phyloP scores from a whole-genome alignment of 2,329 filamentous ascomycete genomes.

The Fusarium sp. region DNA sequence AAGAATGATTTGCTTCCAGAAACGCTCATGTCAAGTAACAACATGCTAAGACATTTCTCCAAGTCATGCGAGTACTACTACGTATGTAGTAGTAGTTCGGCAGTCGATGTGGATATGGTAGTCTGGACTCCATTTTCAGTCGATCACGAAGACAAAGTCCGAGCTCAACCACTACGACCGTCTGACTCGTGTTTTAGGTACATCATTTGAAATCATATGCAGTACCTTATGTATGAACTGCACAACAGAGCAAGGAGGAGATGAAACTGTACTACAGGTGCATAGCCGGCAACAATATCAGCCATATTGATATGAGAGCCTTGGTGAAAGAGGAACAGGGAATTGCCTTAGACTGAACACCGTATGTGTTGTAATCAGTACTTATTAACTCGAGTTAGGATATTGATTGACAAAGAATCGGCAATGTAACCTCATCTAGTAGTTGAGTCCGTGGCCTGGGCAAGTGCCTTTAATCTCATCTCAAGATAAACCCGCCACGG shows the following conservation, averaged over 20 bases:
- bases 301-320: background rate
- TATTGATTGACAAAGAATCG: slow-evolving; percentile 12
- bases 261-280: background rate
- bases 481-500: slow-evolving; percentile 22
- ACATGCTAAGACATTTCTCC: slow-evolving; percentile 3
- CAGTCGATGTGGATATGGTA: slow-evolving; percentile 6
- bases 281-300: background rate
- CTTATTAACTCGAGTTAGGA: slow-evolving; percentile 1
- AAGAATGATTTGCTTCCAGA: slow-evolving; percentile 16
- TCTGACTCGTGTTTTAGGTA: slow-evolving; percentile 1
- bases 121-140: slow-evolving; percentile 4
- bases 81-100: too few species aligned
- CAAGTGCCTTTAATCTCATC: slow-evolving; percentile 5
- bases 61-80: slow-evolving; percentile 32
- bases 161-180: background rate
- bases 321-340: background rate
- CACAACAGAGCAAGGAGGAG: background rate
- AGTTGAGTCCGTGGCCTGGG: slow-evolving; percentile 8
- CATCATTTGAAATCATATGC: background rate
- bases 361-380: background rate
- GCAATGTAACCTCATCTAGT: slow-evolving; percentile 28
- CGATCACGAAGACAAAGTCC: background rate
- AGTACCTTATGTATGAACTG: background rate
- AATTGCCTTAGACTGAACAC: slow-evolving; percentile 1
- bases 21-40: slow-evolving; percentile 25